Evolutionary conservation across 2,329 filamentous ascomycete genomes (phyloP).

Genomic region (Alternaria solani): DNA sequence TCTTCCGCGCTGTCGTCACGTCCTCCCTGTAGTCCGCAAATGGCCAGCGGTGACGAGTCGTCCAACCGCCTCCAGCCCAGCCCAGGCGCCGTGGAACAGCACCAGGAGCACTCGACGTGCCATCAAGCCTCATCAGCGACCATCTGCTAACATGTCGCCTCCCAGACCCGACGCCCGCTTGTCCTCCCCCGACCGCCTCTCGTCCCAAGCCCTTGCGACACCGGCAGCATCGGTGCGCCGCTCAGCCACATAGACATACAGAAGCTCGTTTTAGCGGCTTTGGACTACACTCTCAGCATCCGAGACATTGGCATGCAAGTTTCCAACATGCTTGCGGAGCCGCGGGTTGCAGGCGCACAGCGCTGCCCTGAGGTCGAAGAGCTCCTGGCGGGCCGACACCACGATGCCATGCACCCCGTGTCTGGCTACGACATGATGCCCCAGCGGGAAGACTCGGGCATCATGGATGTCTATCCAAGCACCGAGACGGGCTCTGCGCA

Average conservation of each 20-base stretch:
- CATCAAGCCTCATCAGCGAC: constrained; percentile 27
- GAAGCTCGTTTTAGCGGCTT: constrained; percentile 30
- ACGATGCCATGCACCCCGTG: constrained; percentile 34
- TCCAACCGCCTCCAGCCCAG: constrained; percentile 30
- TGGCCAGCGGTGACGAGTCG: constrained; percentile 43
- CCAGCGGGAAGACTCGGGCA: constrained; percentile 39
- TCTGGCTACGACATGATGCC: constrained; percentile 39
- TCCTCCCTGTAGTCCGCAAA: constrained; percentile 42
- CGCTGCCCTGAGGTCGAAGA: constrained; percentile 36
- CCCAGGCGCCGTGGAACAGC: constrained; percentile 27
- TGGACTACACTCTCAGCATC: constrained; percentile 15
- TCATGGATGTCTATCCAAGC: constrained; percentile 49
- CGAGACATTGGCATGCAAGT: constrained; percentile 40
- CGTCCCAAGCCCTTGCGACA: constrained; percentile 50
- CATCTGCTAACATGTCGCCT: constrained; percentile 32
- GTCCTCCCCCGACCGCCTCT: constrained; percentile 43
- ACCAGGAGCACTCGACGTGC: constrained; percentile 27
- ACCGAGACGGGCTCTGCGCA: constrained; percentile 44
- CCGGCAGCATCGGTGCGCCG: constrained; percentile 49
- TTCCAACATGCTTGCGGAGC: constrained; percentile 42
- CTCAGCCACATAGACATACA: constrained; percentile 32
- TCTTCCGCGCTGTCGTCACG: constrained; percentile 35
- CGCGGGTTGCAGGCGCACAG: constrained; percentile 36
- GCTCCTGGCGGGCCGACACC: constrained; percentile 40
- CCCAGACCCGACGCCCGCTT: constrained; percentile 33